phyloP scores from a whole-genome alignment of 768 basidiomycete species.

The Pulveroboletus sp. region DNA sequence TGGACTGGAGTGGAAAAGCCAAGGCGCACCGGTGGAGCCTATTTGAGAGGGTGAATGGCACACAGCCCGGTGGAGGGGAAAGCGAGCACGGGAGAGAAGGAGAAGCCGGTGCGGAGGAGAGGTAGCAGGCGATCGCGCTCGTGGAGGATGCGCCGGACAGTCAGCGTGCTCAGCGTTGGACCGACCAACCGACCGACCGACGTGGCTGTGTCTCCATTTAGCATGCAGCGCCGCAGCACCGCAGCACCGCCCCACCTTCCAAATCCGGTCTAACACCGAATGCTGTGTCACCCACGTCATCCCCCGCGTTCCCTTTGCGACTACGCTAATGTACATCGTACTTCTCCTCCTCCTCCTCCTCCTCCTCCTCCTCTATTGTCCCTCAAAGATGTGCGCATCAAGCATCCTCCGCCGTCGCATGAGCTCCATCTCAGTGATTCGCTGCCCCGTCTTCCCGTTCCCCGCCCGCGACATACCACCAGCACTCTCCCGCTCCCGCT shows the following conservation, averaged over 20 bases:
- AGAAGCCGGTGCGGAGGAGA: slow-evolving; percentile 10
- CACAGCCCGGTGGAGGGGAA: slow-evolving; percentile 16
- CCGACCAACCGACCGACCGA: slow-evolving; percentile 28
- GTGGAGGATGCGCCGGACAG: not conserved
- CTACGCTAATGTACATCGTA: too few relatives aligned
- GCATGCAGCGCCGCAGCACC: slow-evolving; percentile 33
- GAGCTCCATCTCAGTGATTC: slow-evolving; percentile 72
- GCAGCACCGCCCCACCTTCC: slow-evolving; percentile 30
- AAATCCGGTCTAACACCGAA: slow-evolving; percentile 14
- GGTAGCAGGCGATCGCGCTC: not conserved
- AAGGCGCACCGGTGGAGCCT: slow-evolving; percentile 5
- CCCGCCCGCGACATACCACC: slow-evolving; percentile 24
- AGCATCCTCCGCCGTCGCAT: slow-evolving; percentile 75
- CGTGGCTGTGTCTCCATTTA: slow-evolving; percentile 34
- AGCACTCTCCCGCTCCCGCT: slow-evolving; percentile 25
- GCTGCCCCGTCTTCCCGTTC: slow-evolving; percentile 52
- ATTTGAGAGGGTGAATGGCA: slow-evolving; percentile 11
- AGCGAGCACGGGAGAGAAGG: slow-evolving; percentile 5
- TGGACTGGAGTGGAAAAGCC: slow-evolving; percentile 3
- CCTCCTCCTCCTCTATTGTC: too few relatives aligned
- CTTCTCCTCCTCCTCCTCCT: too few relatives aligned
- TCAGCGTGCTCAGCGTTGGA: slow-evolving; percentile 27
- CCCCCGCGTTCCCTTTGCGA: too few relatives aligned
- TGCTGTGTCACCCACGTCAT: slow-evolving; percentile 14
- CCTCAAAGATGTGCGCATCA: slow-evolving; percentile 60